phyloP scores from a whole-genome alignment of 768 basidiomycete species.

The Xerocomus brunneocitrinus region DNA sequence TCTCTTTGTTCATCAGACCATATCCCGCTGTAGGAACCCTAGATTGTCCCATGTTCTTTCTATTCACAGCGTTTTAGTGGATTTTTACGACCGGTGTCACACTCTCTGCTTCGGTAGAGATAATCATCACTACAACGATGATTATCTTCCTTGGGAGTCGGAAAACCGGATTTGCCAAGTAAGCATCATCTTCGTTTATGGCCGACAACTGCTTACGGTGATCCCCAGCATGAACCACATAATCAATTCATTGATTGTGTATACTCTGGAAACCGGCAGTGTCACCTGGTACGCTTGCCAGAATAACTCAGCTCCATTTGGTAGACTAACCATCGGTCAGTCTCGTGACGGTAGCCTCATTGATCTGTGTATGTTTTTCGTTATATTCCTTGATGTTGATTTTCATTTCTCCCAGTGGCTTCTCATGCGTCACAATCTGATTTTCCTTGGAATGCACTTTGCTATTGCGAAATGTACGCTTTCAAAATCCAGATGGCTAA shows the following conservation, averaged over 20 bases:
- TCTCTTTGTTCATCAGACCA: slow-evolving; percentile 28
- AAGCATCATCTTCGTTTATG: not conserved
- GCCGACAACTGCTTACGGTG: not conserved
- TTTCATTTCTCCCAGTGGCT: slow-evolving; percentile 20
- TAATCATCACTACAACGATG: slow-evolving; percentile 30
- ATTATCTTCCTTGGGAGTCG: slow-evolving; percentile 31
- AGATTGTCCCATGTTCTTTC: not conserved
- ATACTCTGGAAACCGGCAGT: slow-evolving; percentile 50
- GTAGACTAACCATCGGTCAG: slow-evolving; percentile 11
- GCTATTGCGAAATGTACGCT: slow-evolving; percentile 30
- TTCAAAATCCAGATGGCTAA: not conserved
- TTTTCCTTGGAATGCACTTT: slow-evolving; percentile 35
- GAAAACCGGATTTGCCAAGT: slow-evolving; percentile 31
- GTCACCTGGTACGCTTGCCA: slow-evolving; percentile 36
- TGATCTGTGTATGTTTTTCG: slow-evolving; percentile 27
- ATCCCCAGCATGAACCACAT: slow-evolving; percentile 41
- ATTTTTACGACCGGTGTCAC: slow-evolving; percentile 30
- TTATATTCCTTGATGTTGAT: not conserved
- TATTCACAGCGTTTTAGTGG: slow-evolving; percentile 19
- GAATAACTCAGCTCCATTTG: not conserved
- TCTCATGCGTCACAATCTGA: slow-evolving; percentile 32
- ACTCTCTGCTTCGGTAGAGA: slow-evolving; percentile 30
- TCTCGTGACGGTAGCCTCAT: slow-evolving; percentile 30
- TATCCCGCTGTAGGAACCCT: slow-evolving; percentile 24
- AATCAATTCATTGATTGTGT: slow-evolving; percentile 46